phyloP scores from a whole-genome alignment of 208 protist species.

The Leishmania guyanensis region DNA sequence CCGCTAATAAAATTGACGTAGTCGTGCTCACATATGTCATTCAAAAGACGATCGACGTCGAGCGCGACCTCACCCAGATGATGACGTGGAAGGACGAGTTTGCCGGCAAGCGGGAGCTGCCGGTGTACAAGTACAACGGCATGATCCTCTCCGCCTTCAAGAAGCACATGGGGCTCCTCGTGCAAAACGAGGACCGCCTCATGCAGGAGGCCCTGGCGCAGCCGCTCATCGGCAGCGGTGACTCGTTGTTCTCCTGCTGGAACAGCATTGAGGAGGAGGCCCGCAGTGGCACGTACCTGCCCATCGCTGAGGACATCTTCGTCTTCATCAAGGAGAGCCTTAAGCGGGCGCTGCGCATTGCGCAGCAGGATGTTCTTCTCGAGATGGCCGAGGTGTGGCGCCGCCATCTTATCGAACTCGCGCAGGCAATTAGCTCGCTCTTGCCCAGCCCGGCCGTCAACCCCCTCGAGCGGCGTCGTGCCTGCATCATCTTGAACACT shows the following conservation, averaged over 20 bases:
- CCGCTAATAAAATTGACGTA: conserved; percentile 81
- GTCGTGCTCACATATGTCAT: conserved; percentile 89
- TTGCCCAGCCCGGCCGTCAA: conserved; percentile 46
- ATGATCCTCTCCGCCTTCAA: conserved; percentile 84
- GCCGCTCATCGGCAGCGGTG: conserved; percentile 76
- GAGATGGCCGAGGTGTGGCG: conserved; percentile 89
- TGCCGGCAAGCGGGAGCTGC: conserved; percentile 47
- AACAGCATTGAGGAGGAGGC: conserved; percentile 60
- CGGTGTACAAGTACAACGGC: conserved; percentile 84
- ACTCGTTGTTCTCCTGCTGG: conserved; percentile 74
- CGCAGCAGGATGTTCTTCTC: conserved; percentile 85
- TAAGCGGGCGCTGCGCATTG: conserved; percentile 77
- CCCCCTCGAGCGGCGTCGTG: conserved; percentile 57
- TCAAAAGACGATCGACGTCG: conserved; percentile 93
- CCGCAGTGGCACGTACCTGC: conserved; percentile 59
- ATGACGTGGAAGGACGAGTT: conserved; percentile 86
- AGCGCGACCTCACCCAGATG: conserved; percentile 84
- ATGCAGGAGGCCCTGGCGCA: conserved; percentile 87
- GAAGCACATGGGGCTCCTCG: conserved; percentile 82
- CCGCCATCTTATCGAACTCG: conserved; percentile 69
- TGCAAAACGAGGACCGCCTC: conserved; percentile 82
- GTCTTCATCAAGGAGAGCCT: conserved; percentile 92
- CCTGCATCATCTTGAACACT: conserved; percentile 90
- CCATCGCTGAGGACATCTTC: conserved; percentile 90
- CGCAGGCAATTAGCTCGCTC: conserved; percentile 36